These are phyloP conservation scores for Arachnopeziza araneosa DNA, from an alignment of 2,329 filamentous ascomycete genomes.

Conservation along the genomic window DNA sequence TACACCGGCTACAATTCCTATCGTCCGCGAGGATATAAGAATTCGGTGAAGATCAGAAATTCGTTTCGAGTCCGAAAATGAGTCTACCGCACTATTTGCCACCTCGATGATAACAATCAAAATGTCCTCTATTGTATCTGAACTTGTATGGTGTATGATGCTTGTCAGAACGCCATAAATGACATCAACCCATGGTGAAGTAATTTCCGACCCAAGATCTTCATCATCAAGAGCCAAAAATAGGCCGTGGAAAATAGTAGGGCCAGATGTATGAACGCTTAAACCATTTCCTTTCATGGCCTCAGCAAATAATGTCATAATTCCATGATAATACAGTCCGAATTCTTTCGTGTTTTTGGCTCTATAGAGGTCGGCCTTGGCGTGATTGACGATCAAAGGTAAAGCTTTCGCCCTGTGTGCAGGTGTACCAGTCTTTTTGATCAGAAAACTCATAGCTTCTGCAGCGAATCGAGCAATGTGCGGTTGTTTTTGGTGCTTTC, in stretches of 20 bases:
- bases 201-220: constrained; percentile 39
- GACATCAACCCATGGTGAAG: constrained; percentile 53
- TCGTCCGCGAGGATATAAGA: constrained; percentile 48
- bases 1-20: constrained; percentile 71
- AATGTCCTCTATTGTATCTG: constrained; percentile 67
- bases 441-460: constrained; percentile 88
- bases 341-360: constrained; percentile 51
- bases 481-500: constrained; percentile 72
- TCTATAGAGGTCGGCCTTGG: constrained; percentile 60
- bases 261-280: constrained; percentile 54
- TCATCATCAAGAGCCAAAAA: constrained; percentile 41
- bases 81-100: constrained; percentile 33
- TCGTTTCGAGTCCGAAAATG: constrained; percentile 32
- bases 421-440: constrained; percentile 78
- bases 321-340: constrained; percentile 71
- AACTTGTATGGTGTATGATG: constrained; percentile 73
- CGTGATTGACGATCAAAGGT: constrained; percentile 63
- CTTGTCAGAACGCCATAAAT: constrained; percentile 73
- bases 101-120: constrained; percentile 55
- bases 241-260: constrained; percentile 47
- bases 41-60: constrained; percentile 36
- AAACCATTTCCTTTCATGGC: constrained; percentile 61
- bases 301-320: constrained; percentile 91
- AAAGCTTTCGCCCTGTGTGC: constrained; percentile 73
- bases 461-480: constrained; percentile 91